Evolutionary conservation across 257 asterid genomes (phyloP).

Genomic region (Solanum raphanifolium): DNA sequence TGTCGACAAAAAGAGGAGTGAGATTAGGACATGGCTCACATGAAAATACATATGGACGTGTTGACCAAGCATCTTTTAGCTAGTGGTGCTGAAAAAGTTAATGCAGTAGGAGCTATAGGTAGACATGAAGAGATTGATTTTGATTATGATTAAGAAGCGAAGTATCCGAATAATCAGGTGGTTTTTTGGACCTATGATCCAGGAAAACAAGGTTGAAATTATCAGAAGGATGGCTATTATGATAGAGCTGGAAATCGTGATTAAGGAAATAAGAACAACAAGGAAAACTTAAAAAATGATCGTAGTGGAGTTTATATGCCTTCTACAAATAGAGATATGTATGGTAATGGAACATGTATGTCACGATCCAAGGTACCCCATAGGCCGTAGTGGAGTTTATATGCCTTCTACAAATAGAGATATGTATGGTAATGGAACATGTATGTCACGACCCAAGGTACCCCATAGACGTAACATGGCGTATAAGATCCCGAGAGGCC

Average conservation of each 20-base stretch:
- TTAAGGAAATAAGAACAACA: too few species aligned
- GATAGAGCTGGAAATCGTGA: neutral
- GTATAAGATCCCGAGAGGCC: too few species aligned
- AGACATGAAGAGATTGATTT: neutral
- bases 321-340: neutral
- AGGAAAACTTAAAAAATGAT: neutral
- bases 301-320: neutral
- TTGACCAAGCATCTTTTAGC: too few species aligned
- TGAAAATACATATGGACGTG: neutral
- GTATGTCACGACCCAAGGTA: neutral
- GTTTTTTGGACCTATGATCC: neutral
- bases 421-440: neutral
- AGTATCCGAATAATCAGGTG: too few species aligned
- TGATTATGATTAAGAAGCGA: neutral
- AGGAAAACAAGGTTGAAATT: neutral
- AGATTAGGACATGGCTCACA: neutral
- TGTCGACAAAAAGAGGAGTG: too few species aligned
- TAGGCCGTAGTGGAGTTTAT: neutral
- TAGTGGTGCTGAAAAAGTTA: neutral
- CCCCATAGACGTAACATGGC: too few species aligned
- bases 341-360: neutral
- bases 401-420: neutral
- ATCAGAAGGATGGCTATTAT: neutral
- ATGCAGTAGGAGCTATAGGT: too few species aligned
- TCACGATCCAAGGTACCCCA: too few species aligned